Evolutionary conservation across 1,284 basidiomycete species (phyloP).

Genomic region (Cryptococcus sp.): DNA sequence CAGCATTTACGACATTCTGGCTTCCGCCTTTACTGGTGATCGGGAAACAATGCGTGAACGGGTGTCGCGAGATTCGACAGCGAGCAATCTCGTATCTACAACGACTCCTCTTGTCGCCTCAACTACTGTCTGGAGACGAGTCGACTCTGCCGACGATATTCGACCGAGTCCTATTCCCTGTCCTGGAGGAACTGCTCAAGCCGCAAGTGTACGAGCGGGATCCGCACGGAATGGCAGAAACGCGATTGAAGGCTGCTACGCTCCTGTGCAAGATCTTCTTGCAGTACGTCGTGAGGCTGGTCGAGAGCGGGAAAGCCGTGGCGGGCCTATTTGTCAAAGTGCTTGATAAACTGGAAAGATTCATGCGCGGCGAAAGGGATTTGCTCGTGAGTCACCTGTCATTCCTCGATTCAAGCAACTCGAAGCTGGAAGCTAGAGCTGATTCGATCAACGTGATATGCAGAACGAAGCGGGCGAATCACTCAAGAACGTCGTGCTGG

Average conservation of each 20-base stretch:
- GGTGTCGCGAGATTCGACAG: conserved; percentile 81
- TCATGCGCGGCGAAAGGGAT: conserved; percentile 85
- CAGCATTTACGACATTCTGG: conserved; percentile 80
- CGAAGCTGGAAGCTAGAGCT: neutral
- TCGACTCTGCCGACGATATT: conserved; percentile 78
- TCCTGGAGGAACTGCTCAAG: conserved; percentile 87
- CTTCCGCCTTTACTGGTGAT: conserved; percentile 78
- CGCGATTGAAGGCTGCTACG: conserved; percentile 79
- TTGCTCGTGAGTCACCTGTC: conserved; percentile 68
- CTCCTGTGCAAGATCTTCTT: conserved; percentile 94
- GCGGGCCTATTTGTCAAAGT: conserved; percentile 88
- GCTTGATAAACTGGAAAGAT: conserved; percentile 83
- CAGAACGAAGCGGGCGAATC: conserved; percentile 95
- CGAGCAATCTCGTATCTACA: conserved; percentile 82
- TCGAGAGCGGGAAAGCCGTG: conserved; percentile 59
- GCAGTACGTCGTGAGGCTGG: conserved; percentile 81
- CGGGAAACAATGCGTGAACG: conserved; percentile 81
- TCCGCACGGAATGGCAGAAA: conserved; percentile 85
- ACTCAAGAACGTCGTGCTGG: conserved; percentile 92
- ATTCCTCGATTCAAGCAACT: conserved; percentile 1
- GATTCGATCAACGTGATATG: neutral
- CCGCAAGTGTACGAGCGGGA: conserved; percentile 78
- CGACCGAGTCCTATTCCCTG: conserved; percentile 85
- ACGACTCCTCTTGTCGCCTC: conserved; percentile 79
- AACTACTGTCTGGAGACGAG: conserved; percentile 63